Percentiles rank a stretch among this genome's conserved stretches.
Evolutionary conservation across 2,329 filamentous ascomycete species (phyloP).

Genomic region (Trichoderma afroharzianum): DNA sequence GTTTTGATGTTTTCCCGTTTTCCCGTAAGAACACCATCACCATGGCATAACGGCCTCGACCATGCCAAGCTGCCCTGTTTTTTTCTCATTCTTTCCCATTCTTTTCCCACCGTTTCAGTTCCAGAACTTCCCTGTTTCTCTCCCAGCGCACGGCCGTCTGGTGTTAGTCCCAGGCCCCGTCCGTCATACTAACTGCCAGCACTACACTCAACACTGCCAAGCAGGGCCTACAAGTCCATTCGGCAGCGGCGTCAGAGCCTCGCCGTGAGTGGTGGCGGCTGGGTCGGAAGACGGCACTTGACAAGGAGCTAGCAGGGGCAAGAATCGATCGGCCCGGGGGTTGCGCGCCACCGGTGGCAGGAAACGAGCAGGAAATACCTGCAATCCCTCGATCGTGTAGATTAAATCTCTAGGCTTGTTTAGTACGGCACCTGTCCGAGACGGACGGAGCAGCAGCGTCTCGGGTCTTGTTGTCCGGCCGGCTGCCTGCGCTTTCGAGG

Average conservation of each 20-base stretch:
- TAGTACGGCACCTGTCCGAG: background rate
- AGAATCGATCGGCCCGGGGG: constrained; percentile 8
- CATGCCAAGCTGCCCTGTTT: background rate
- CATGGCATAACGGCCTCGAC: background rate
- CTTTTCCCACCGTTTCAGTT: background rate
- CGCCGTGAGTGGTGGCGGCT: constrained; percentile 12
- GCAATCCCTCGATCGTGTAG: constrained; percentile 10
- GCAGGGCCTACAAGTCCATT: background rate
- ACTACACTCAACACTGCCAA: background rate
- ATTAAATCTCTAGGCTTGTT: background rate
- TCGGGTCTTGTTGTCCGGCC: background rate
- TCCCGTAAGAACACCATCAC: background rate
- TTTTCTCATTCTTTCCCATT: background rate
- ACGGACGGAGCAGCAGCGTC: background rate
- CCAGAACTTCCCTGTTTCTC: background rate
- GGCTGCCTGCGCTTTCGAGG: background rate
- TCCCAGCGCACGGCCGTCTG: background rate
- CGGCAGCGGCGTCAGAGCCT: constrained; percentile 13
- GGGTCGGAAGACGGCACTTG: constrained; percentile 16
- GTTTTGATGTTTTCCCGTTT: background rate
- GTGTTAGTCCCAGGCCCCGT: constrained; percentile 1
- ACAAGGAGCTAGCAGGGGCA: constrained; percentile 9
- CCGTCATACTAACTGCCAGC: background rate
- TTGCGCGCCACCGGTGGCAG: background rate
- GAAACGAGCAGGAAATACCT: background rate